phyloP scores from a whole-genome alignment of 1,139 yeast genomes.

The Pichia sp. region DNA sequence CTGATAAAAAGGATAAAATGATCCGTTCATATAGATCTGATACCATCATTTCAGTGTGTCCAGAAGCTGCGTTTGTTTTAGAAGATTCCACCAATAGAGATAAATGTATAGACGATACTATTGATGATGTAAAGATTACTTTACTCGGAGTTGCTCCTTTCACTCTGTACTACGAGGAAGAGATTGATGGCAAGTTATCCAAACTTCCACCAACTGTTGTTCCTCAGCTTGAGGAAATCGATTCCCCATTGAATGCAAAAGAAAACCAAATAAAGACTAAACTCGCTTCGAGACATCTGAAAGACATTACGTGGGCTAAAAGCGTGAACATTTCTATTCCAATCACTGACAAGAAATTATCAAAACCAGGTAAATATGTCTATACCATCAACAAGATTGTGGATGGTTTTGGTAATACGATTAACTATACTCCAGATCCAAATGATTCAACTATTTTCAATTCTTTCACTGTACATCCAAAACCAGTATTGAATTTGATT shows the following conservation, averaged over 20 bases:
- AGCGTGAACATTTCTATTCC: slow-evolving; percentile 39
- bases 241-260: slow-evolving; percentile 29
- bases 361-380: slow-evolving; percentile 49
- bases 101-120: slow-evolving; percentile 56
- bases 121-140: slow-evolving; percentile 35
- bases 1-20: slow-evolving; percentile 55
- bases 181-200: slow-evolving; percentile 34
- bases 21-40: slow-evolving; percentile 60
- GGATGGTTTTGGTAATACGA: slow-evolving; percentile 69
- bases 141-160: slow-evolving; percentile 74
- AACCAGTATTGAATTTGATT: slow-evolving; percentile 39
- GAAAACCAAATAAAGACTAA: background rate
- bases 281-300: slow-evolving; percentile 25
- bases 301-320: slow-evolving; percentile 45
- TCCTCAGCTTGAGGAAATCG: slow-evolving; percentile 20
- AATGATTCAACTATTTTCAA: slow-evolving; percentile 42
- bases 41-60: slow-evolving; percentile 68
- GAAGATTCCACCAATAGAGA: slow-evolving; percentile 26
- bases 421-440: slow-evolving; percentile 40
- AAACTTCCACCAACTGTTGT: slow-evolving; percentile 21
- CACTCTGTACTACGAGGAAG: slow-evolving; percentile 50
- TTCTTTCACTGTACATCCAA: slow-evolving; percentile 53
- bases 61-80: slow-evolving; percentile 46
- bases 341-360: slow-evolving; percentile 36
- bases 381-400: slow-evolving; percentile 59